phyloP scores from a whole-genome alignment of 108 stramenopile genomes.

The Fragilaria crotonensis region DNA sequence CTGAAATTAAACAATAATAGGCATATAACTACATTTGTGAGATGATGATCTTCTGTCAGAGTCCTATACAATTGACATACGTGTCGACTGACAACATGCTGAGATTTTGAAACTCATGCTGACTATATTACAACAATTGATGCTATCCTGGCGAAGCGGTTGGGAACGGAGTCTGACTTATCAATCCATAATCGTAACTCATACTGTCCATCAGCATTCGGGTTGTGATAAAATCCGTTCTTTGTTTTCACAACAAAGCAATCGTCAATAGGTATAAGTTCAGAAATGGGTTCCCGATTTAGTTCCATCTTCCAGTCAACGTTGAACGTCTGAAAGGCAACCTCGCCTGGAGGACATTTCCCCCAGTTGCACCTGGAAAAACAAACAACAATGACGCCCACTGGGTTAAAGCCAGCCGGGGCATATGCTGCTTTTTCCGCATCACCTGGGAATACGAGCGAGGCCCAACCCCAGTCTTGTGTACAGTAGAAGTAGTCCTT shows the following conservation, averaged over 20 bases:
- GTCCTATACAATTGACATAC: too few relatives aligned
- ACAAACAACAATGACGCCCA: constrained; percentile 25
- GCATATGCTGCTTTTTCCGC: constrained; percentile 18
- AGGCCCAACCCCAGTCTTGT: constrained; percentile 14
- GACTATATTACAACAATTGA: constrained; percentile 26
- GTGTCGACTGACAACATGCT: too few relatives aligned
- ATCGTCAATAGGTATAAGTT: constrained; percentile 13
- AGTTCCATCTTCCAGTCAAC: constrained; percentile 18
- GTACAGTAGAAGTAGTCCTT: constrained; percentile 31
- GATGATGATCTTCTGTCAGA: too few relatives aligned
- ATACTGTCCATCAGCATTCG: constrained; percentile 18
- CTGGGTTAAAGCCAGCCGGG: constrained; percentile 1
- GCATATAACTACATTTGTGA: too few relatives aligned
- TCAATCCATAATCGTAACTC: constrained; percentile 15
- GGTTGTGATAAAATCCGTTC: constrained; percentile 18
- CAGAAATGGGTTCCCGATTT: constrained; percentile 11
- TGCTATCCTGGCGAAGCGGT: constrained; percentile 14
- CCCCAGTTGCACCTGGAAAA: constrained; percentile 23
- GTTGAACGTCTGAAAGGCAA: constrained; percentile 7
- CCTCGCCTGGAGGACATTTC: constrained; percentile 12
- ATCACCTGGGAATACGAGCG: constrained; percentile 30
- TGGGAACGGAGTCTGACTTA: constrained; percentile 7
- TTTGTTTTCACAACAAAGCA: constrained; percentile 26
- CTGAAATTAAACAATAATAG: too few relatives aligned
- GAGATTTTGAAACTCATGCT: too few relatives aligned